phyloP scores from a whole-genome alignment of 2,329 filamentous ascomycete species.

The Phyllosticta citribraziliensis region DNA sequence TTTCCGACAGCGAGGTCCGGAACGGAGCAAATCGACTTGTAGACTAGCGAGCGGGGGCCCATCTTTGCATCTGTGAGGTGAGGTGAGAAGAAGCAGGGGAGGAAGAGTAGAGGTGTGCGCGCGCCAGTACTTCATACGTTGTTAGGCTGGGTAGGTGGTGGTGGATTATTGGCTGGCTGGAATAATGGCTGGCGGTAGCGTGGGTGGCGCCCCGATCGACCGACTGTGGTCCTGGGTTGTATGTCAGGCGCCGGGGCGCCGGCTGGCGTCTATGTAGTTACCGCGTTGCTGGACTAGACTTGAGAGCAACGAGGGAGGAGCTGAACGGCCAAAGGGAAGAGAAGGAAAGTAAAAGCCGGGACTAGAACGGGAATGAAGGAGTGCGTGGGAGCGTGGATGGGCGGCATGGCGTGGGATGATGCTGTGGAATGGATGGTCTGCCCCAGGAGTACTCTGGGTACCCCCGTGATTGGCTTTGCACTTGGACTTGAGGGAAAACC shows the following conservation, averaged over 20 bases:
- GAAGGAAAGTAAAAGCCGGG: not conserved
- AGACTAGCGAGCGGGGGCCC: too few species aligned
- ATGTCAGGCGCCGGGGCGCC: not conserved
- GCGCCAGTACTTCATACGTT: too few species aligned
- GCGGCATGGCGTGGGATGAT: not conserved
- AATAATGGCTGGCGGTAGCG: not conserved
- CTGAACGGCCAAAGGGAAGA: not conserved
- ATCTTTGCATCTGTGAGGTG: too few species aligned
- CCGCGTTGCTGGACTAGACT: not conserved
- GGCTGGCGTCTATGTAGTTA: not conserved
- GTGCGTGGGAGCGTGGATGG: not conserved
- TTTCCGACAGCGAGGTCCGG: too few species aligned
- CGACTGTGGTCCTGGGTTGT: not conserved
- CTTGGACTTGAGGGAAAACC: not conserved
- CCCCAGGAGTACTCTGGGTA: not conserved
- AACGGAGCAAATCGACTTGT: too few species aligned
- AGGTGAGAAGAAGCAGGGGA: too few species aligned
- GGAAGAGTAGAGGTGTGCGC: too few species aligned
- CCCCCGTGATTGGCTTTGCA: not conserved
- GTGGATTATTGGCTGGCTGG: not conserved
- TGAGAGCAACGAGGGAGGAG: not conserved
- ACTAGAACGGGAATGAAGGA: not conserved
- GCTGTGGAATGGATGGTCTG: not conserved
- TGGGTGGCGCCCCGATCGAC: not conserved
- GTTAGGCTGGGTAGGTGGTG: too few species aligned